Conservation (phyloP, 805 yeast species). For the Metschnikowia peoriensis region DNA sequence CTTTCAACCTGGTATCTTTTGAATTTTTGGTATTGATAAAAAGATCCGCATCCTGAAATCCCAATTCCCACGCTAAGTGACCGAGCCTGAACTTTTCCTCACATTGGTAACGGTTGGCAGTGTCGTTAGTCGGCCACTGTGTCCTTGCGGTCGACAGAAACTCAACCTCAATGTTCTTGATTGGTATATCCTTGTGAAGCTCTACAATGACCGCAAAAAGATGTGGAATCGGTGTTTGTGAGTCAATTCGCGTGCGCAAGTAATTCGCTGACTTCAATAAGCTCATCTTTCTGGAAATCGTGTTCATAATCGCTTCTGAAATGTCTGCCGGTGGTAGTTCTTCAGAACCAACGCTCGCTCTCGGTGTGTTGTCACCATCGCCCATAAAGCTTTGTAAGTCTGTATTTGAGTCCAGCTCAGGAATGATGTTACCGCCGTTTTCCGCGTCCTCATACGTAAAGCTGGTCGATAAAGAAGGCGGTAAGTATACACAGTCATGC, state of each 20-base stretch:
- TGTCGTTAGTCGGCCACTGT: conserved; percentile 55
- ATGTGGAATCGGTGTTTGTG: conserved; percentile 46
- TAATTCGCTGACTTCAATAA: conserved; percentile 35
- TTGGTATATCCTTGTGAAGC: conserved; percentile 36
- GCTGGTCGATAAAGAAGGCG: conserved; percentile 39
- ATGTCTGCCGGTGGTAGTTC: neutral
- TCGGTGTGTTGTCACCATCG: neutral
- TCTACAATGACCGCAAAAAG: conserved; percentile 53
- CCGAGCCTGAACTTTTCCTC: conserved; percentile 53
- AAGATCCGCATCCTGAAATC: conserved; percentile 43
- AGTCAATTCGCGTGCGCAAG: conserved; percentile 35
- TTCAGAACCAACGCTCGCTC: neutral
- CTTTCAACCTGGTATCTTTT: conserved; percentile 42
- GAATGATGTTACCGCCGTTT: conserved; percentile 30
- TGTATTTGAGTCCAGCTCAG: conserved; percentile 13
- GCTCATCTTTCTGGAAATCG: conserved; percentile 19
- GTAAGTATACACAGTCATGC: conserved; percentile 38
- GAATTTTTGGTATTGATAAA: conserved; percentile 41
- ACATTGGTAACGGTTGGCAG: conserved; percentile 41
- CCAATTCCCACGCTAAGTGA: conserved; percentile 41
- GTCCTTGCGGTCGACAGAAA: conserved; percentile 44
- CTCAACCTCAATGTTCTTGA: conserved; percentile 40
- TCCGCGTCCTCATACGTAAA: conserved; percentile 45
- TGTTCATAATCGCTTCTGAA: conserved; percentile 1
- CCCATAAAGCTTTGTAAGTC: neutral